Evolutionary conservation across 78 protist genomes (phyloP), one percentile per base, ranked within the genome.

Genomic region (Mastigamoeba balamuthi): DNA sequence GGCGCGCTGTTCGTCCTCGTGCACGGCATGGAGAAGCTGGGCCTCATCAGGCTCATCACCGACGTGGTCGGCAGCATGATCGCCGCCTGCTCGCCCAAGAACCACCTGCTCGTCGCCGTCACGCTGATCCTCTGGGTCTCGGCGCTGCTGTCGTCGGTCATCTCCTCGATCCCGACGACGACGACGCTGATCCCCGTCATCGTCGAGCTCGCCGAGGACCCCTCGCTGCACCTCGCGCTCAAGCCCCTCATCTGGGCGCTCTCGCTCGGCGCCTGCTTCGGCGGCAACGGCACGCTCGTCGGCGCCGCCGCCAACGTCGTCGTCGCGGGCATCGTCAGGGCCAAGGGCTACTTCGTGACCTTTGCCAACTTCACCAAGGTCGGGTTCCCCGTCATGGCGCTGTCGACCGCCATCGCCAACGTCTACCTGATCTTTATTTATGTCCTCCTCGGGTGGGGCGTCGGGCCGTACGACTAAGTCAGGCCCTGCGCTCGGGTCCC

Each of bases 281-380:
- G 93, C 37, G 93, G 93, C 64, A 85, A 81, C 72, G 93, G 93
- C 40, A 78, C 93, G 7, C 63, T 88, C 33, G 66, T 87, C 40
- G 86, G 82, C 58, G 58, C 58, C 17, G 17, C 35, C 17, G 58
- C 58, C 17, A 48, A 48, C 58, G n/a, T n/a, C n/a, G n/a, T n/a
- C n/a, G n/a, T n/a, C n/a, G n/a, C n/a, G n/a, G n/a, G n/a, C n/a
- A n/a, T n/a, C n/a, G n/a, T n/a, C n/a, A n/a, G n/a, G n/a, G n/a
- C n/a, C n/a, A n/a, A n/a, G n/a, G n/a, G n/a, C n/a, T n/a, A n/a
- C n/a, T n/a, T n/a, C n/a, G n/a, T n/a, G n/a, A n/a, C n/a, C n/a
- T n/a, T n/a, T n/a, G n/a, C n/a, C n/a, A n/a, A n/a, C n/a, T n/a
- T n/a, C n/a, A n/a, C n/a, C n/a, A n/a, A n/a, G n/a, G n/a, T n/a